Conservation (phyloP, 2,329 filamentous ascomycete species). For the Beauveria brongniartii region DNA sequence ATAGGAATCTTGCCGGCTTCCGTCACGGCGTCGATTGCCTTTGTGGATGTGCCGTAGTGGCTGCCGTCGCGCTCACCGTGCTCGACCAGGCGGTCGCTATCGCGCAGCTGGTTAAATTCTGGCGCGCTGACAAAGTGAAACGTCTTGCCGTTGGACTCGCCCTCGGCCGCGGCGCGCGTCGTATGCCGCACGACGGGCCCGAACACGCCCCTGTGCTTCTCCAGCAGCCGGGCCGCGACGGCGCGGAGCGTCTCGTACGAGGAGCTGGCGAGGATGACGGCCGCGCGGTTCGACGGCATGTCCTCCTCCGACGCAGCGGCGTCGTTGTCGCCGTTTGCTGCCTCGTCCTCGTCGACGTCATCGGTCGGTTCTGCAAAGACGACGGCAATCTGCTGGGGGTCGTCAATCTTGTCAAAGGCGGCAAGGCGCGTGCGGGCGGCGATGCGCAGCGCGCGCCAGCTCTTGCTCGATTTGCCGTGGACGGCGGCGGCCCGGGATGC, state of each 20-base stretch:
- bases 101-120: conserved; percentile 49
- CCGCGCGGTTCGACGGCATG: conserved; percentile 40
- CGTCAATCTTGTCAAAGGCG: conserved; percentile 80
- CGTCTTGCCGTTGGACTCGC: conserved; percentile 42
- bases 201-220: conserved; percentile 58
- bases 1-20: conserved; percentile 53
- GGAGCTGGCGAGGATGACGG: conserved; percentile 62
- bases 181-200: conserved; percentile 49
- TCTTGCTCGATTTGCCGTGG: conserved; percentile 76
- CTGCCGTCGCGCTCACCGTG: conserved; percentile 41
- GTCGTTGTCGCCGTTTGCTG: conserved; percentile 25
- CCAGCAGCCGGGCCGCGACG: conserved; percentile 54
- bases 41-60: conserved; percentile 49
- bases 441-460: conserved; percentile 80
- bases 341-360: conserved; percentile 25
- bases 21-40: conserved; percentile 41
- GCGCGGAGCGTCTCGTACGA: conserved; percentile 54
- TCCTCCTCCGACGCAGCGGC: conserved; percentile 25
- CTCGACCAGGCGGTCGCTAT: conserved; percentile 52
- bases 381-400: conserved; percentile 60
- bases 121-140: conserved; percentile 50
- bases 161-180: conserved; percentile 39
- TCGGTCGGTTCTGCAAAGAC: conserved; percentile 44
- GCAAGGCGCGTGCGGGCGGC: conserved; percentile 66
- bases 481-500: conserved; percentile 46